These are phyloP conservation scores for Aspergillus sp. DNA, from an alignment of 2,329 filamentous ascomycete species.

Conservation along the genomic window DNA sequence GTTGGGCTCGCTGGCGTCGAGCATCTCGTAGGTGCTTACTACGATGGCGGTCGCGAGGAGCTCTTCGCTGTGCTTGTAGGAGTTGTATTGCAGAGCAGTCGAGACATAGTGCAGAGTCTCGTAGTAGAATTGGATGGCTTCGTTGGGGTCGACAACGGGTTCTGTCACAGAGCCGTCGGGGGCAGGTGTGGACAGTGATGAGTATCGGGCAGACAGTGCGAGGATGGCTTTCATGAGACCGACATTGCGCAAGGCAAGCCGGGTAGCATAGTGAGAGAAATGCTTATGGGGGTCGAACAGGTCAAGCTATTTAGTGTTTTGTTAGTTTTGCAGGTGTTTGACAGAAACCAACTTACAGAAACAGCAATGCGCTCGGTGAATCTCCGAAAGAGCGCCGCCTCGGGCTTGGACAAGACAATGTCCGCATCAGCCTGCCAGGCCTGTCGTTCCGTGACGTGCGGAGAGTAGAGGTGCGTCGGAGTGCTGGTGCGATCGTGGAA, in stretches of 20 bases:
- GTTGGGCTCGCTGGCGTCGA: conserved; percentile 50
- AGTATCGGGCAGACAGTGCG: background rate
- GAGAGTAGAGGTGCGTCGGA: background rate
- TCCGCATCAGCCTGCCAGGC: background rate
- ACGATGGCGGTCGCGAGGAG: conserved; percentile 60
- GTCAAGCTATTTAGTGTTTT: background rate
- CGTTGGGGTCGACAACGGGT: background rate
- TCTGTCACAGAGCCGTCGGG: background rate
- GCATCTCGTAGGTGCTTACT: conserved; percentile 67
- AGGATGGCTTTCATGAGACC: background rate
- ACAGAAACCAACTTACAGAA: background rate
- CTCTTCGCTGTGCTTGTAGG: conserved; percentile 59
- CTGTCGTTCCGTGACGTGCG: background rate
- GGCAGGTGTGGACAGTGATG: background rate
- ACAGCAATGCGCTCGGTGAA: background rate
- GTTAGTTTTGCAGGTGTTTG: no score
- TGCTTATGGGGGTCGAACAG: background rate
- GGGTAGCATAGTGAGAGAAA: background rate
- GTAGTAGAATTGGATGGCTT: conserved; percentile 55
- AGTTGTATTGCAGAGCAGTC: conserved; percentile 57
- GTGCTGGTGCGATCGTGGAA: background rate
- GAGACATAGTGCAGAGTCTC: conserved; percentile 63
- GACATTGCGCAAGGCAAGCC: background rate
- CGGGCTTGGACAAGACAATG: background rate
- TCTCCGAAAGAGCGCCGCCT: background rate